Percentiles rank a stretch among this genome's conserved stretches.
Evolutionary conservation across 1,139 yeast genomes (phyloP).

Genomic region (Nakaseomyces kungkrabaensis): DNA sequence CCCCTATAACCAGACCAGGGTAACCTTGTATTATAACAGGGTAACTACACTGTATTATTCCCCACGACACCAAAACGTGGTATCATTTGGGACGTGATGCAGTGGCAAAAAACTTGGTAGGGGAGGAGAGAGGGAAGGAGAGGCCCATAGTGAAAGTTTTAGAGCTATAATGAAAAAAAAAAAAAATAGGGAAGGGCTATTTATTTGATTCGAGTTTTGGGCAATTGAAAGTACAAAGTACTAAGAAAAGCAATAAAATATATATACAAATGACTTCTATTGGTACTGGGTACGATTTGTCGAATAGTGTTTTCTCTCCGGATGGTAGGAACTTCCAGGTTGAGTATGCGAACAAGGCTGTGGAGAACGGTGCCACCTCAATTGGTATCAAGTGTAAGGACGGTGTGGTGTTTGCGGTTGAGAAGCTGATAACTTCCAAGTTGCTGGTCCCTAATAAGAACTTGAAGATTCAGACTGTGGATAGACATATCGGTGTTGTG

Average conservation of each 20-base stretch:
- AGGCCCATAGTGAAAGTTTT: too few relatives aligned
- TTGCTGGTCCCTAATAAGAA: constrained; percentile 83
- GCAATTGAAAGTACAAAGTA: too few relatives aligned
- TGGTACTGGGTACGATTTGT: constrained; percentile 95
- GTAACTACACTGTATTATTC: too few relatives aligned
- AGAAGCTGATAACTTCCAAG: constrained; percentile 79
- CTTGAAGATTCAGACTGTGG: constrained; percentile 84
- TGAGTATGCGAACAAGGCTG: constrained; percentile 95
- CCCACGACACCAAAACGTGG: too few relatives aligned
- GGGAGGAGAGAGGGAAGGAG: too few relatives aligned
- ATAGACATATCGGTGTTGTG: constrained; percentile 86
- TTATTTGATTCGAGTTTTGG: too few relatives aligned
- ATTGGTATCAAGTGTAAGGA: constrained; percentile 87
- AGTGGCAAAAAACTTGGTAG: too few relatives aligned
- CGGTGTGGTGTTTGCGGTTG: constrained; percentile 94
- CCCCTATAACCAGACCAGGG: too few relatives aligned
- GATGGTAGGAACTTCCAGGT: constrained; percentile 99
- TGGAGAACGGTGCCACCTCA: constrained; percentile 93
- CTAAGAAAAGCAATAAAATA: neutral
- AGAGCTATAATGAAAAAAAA: too few relatives aligned
- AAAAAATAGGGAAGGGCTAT: too few relatives aligned
- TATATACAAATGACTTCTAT: constrained; percentile 54
- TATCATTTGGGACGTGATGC: too few relatives aligned
- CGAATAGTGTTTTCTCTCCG: constrained; percentile 77
- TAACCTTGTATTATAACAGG: too few relatives aligned